These are phyloP conservation scores for Eucalyptus decipiens DNA, from an alignment of 345 rosid genomes.

Conservation along the genomic window DNA sequence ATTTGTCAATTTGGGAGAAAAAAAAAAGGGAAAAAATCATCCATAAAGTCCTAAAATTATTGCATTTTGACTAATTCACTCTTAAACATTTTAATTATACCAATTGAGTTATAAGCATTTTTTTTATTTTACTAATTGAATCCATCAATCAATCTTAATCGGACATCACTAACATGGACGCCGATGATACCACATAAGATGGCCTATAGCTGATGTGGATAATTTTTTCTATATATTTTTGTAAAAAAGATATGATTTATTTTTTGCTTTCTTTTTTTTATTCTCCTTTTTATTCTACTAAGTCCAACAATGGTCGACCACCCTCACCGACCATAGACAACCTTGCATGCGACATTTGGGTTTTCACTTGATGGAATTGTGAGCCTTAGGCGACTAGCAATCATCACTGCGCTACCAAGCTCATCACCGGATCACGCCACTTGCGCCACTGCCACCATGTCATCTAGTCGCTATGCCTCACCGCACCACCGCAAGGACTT, in stretches of 20 bases:
- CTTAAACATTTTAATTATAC: too few relatives aligned
- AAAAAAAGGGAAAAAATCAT: not conserved
- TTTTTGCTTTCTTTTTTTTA: too few relatives aligned
- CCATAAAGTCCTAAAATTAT: not conserved
- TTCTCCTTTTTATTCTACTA: too few relatives aligned
- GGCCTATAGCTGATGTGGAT: rapidly evolving
- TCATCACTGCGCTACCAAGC: rapidly evolving
- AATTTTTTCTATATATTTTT: too few relatives aligned
- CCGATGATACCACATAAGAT: rapidly evolving
- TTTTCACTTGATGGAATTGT: too few relatives aligned
- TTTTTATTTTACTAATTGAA: too few relatives aligned
- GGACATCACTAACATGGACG: rapidly evolving
- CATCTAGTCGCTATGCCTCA: too few relatives aligned
- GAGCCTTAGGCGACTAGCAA: rapidly evolving
- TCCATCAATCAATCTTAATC: rapidly evolving
- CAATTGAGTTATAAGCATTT: rapidly evolving
- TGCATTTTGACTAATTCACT: rapidly evolving
- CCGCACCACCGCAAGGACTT: too few relatives aligned
- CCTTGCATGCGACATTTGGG: rapidly evolving
- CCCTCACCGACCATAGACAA: rapidly evolving
- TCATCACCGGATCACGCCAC: too few relatives aligned
- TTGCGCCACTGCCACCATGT: rapidly evolving
- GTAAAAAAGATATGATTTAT: too few relatives aligned
- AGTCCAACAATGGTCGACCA: rapidly evolving
- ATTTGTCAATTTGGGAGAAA: not conserved